phyloP scores from a whole-genome alignment of 306 rosid species.

The Casuarina equisetifolia region DNA sequence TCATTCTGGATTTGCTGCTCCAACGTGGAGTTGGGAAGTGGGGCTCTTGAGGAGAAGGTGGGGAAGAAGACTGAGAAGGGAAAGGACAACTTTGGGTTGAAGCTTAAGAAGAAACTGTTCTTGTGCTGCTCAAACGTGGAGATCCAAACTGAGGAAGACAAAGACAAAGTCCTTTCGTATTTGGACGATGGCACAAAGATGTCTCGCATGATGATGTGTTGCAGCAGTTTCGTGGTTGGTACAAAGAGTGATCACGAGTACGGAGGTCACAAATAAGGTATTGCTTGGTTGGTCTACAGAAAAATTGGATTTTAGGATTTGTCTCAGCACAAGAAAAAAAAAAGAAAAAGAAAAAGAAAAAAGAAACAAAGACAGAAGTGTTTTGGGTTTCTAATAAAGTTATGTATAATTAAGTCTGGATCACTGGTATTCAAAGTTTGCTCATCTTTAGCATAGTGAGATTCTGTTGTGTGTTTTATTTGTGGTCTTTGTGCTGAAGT shows the following conservation, averaged over 20 bases:
- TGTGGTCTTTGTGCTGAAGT: too few relatives aligned
- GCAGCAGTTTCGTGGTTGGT: constrained; percentile 5
- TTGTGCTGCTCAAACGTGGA: constrained; percentile 29
- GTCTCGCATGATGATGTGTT: constrained; percentile 24
- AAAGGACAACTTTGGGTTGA: background rate
- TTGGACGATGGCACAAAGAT: constrained; percentile 10
- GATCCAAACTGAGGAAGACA: constrained; percentile 17
- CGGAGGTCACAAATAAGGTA: too few relatives aligned
- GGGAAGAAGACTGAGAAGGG: background rate
- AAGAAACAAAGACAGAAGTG: too few relatives aligned
- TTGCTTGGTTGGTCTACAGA: too few relatives aligned
- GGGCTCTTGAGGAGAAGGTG: background rate
- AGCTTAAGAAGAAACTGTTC: background rate
- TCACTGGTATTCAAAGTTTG: too few relatives aligned
- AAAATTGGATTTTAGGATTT: too few relatives aligned
- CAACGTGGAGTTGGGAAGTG: constrained; percentile 4
- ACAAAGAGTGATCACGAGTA: background rate
- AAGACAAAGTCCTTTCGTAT: constrained; percentile 8
- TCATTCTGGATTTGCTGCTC: constrained; percentile 32
- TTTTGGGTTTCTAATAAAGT: too few relatives aligned
- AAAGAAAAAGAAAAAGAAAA: too few relatives aligned
- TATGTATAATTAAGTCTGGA: too few relatives aligned
- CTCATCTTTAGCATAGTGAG: too few relatives aligned
- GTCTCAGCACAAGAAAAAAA: too few relatives aligned
- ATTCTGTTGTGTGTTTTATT: too few relatives aligned